Conservation (phyloP, 2,329 filamentous ascomycete genomes). For the Fusarium zealandicum region DNA sequence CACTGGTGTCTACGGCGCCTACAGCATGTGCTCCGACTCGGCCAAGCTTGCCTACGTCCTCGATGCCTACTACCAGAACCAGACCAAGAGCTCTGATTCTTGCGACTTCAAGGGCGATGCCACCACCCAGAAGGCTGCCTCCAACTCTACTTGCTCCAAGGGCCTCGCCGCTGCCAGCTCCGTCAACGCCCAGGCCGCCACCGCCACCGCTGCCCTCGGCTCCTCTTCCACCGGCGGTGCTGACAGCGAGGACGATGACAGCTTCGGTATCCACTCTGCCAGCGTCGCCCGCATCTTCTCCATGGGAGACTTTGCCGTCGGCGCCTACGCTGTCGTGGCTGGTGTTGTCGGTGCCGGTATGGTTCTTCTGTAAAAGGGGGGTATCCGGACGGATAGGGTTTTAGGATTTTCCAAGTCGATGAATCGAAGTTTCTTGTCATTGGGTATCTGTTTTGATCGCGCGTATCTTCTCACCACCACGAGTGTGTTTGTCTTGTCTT, state of each 20-base stretch:
- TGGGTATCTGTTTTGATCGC: conserved; percentile 25
- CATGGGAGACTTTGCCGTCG: conserved; percentile 57
- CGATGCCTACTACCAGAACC: conserved; percentile 72
- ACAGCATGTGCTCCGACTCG: conserved; percentile 75
- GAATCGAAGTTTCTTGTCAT: conserved; percentile 33
- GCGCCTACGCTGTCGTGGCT: conserved; percentile 60
- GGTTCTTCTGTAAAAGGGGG: conserved; percentile 57
- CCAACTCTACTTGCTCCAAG: conserved; percentile 61
- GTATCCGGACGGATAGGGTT: conserved; percentile 12
- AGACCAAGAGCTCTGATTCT: conserved; percentile 61
- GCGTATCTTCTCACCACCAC: conserved; percentile 23
- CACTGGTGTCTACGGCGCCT: conserved; percentile 75
- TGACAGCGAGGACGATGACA: conserved; percentile 39
- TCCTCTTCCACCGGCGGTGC: conserved; percentile 41
- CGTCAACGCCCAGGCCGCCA: conserved; percentile 56
- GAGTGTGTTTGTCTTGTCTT: conserved; percentile 35
- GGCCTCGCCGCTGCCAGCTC: conserved; percentile 70
- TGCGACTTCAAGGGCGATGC: conserved; percentile 78
- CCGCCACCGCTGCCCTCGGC: conserved; percentile 51
- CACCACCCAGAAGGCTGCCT: conserved; percentile 57
- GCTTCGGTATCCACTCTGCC: conserved; percentile 49
- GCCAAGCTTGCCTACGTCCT: conserved; percentile 78
- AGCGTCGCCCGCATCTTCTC: conserved; percentile 51
- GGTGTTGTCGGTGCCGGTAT: conserved; percentile 61
- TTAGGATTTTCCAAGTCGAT: conserved; percentile 20